These are phyloP conservation scores for Phyllosticta citriasiana DNA, from an alignment of 2,329 filamentous ascomycete genomes.

Conservation along the genomic window DNA sequence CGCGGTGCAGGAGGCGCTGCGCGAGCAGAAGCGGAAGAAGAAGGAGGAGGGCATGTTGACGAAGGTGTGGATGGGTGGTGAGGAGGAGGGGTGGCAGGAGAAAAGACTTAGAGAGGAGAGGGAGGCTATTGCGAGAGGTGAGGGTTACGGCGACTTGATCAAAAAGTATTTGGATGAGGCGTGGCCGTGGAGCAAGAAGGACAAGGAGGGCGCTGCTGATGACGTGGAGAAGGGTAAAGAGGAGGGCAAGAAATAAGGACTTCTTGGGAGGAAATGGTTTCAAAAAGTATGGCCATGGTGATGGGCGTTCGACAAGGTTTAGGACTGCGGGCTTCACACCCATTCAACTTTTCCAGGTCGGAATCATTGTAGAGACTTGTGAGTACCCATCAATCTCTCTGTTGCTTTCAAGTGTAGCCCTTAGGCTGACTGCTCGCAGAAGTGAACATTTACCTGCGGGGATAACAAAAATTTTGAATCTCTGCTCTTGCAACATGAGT, in stretches of 20 bases:
- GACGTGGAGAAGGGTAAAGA: conserved; percentile 15
- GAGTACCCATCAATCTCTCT: too few relatives aligned
- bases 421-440: too few relatives aligned
- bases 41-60: conserved; percentile 20
- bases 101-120: conserved; percentile 35
- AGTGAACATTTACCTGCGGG: too few relatives aligned
- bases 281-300: neutral
- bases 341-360: too few relatives aligned
- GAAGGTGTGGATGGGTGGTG: conserved; percentile 32
- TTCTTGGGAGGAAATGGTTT: neutral
- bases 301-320: neutral
- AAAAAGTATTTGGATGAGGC: conserved; percentile 37
- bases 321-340: neutral
- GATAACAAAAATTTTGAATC: too few relatives aligned
- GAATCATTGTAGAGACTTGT: too few relatives aligned
- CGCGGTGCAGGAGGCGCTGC: conserved; percentile 25
- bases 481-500: too few relatives aligned
- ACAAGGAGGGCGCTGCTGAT: conserved; percentile 13
- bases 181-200: conserved; percentile 35
- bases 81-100: conserved; percentile 37
- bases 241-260: neutral
- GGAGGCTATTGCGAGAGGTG: conserved; percentile 29
- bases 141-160: conserved; percentile 33
- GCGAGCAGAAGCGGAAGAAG: conserved; percentile 14
- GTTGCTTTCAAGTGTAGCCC: too few relatives aligned